Percentiles rank a stretch among this genome's conserved stretches.
Conservation (phyloP, 495 filamentous ascomycete species). For the Xylaria curta region DNA sequence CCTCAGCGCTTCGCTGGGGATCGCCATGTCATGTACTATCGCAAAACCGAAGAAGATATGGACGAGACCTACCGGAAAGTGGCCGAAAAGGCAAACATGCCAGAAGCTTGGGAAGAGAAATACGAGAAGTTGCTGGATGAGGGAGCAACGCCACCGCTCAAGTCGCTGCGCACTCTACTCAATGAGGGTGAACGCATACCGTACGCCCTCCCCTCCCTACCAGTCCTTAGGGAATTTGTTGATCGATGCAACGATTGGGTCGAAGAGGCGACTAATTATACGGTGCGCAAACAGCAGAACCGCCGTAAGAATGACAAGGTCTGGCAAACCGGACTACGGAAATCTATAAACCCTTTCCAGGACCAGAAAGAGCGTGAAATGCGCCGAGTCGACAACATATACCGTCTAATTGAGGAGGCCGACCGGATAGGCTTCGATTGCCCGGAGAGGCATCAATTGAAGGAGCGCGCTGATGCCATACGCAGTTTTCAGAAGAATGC, state of each 20-base stretch:
- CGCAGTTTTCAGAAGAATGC: conserved; percentile 84
- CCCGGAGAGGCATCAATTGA: conserved; percentile 85
- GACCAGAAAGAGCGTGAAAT: conserved; percentile 92
- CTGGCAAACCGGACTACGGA: conserved; percentile 74
- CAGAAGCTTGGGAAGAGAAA: conserved; percentile 91
- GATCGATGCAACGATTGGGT: conserved; percentile 97
- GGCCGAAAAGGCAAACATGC: conserved; percentile 82
- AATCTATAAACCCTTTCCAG: conserved; percentile 62
- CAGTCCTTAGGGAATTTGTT: conserved; percentile 84
- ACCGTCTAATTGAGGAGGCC: conserved; percentile 81
- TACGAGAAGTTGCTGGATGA: conserved; percentile 83
- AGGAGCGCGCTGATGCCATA: conserved; percentile 88
- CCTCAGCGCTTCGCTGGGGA: conserved; percentile 64
- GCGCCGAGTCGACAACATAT: conserved; percentile 88
- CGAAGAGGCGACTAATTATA: conserved; percentile 96
- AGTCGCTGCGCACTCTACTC: conserved; percentile 81
- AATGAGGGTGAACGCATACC: conserved; percentile 97
- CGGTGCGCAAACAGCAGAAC: conserved; percentile 97
- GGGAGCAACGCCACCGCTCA: conserved; percentile 81
- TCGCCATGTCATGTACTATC: conserved; percentile 73
- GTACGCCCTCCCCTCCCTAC: conserved; percentile 85
- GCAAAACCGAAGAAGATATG: conserved; percentile 75
- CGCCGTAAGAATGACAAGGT: conserved; percentile 95
- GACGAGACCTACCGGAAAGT: conserved; percentile 72
- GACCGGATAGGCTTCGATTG: conserved; percentile 93